phyloP scores from a whole-genome alignment of 495 filamentous ascomycete genomes.

The Penicillium psychrofluorescens region DNA sequence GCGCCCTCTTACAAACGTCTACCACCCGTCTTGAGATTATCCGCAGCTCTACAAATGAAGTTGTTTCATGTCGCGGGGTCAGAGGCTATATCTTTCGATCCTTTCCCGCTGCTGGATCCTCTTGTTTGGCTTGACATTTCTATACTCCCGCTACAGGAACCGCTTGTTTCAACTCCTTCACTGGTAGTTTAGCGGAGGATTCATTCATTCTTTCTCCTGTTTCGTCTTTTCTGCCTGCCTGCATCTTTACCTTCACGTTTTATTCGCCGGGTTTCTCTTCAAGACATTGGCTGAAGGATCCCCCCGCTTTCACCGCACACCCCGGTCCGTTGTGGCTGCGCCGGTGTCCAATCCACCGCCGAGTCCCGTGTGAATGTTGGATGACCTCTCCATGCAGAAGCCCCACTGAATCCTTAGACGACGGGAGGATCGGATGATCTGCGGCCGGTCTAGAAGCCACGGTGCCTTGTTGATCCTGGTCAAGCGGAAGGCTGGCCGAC shows the following conservation, averaged over 20 bases:
- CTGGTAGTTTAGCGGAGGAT: no score
- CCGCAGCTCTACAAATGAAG: conserved; percentile 1
- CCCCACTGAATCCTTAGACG: background rate
- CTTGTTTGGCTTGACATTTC: no score
- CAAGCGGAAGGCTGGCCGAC: no score
- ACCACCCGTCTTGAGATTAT: background rate
- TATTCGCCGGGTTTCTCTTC: background rate
- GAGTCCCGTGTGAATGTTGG: conserved; percentile 2
- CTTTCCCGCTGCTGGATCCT: no score
- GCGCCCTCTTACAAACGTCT: conserved; percentile 1
- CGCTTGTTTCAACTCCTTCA: no score
- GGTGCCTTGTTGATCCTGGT: conserved; percentile 4
- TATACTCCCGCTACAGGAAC: no score
- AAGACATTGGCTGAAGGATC: conserved; percentile 8
- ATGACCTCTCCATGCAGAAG: conserved; percentile 4
- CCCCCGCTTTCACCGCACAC: conserved; percentile 5
- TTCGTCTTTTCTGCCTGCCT: background rate
- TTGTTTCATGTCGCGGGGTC: conserved; percentile 1
- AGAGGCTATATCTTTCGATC: no score
- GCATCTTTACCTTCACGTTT: background rate
- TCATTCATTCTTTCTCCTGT: conserved; percentile 1
- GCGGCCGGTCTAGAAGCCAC: conserved; percentile 1
- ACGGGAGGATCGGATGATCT: background rate
- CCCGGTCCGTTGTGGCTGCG: conserved; percentile 6
- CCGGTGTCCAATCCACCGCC: conserved; percentile 10